Conservation (phyloP, 768 basidiomycete species). For the Trametes elegans region DNA sequence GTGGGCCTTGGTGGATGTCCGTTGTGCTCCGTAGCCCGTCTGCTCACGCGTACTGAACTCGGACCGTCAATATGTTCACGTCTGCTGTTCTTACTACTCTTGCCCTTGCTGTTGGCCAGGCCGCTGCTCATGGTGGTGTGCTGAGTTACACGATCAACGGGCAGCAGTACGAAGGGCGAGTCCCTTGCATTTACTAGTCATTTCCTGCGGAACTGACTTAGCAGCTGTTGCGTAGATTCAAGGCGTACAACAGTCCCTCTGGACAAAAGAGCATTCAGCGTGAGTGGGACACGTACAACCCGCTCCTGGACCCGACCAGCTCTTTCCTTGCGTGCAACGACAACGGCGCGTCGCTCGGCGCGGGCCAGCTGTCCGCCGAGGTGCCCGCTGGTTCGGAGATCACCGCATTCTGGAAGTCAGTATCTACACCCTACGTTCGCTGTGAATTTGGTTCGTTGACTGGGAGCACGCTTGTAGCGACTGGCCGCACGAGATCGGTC, state of each 20-base stretch:
- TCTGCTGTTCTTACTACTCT: conserved; percentile 20
- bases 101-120: conserved; percentile 23
- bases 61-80: conserved; percentile 12
- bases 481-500: conserved; percentile 36
- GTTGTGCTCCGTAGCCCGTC: neutral
- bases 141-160: conserved; percentile 35
- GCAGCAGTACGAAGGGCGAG: conserved; percentile 33
- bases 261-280: conserved; percentile 40
- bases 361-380: conserved; percentile 36
- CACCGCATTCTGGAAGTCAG: conserved; percentile 39
- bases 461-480: neutral
- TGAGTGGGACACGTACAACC: conserved; percentile 41
- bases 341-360: conserved; percentile 33
- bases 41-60: neutral
- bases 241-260: conserved; percentile 39
- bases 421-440: neutral
- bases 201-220: neutral
- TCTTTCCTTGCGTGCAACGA: conserved; percentile 37
- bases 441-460: neutral
- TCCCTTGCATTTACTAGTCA: neutral
- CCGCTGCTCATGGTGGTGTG: conserved; percentile 39
- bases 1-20: neutral
- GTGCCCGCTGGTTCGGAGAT: conserved; percentile 38
- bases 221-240: conserved; percentile 23
- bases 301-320: conserved; percentile 37